These are phyloP conservation scores for Aspergillus calidoustus DNA, from an alignment of 2,329 filamentous ascomycete genomes.

Conservation along the genomic window DNA sequence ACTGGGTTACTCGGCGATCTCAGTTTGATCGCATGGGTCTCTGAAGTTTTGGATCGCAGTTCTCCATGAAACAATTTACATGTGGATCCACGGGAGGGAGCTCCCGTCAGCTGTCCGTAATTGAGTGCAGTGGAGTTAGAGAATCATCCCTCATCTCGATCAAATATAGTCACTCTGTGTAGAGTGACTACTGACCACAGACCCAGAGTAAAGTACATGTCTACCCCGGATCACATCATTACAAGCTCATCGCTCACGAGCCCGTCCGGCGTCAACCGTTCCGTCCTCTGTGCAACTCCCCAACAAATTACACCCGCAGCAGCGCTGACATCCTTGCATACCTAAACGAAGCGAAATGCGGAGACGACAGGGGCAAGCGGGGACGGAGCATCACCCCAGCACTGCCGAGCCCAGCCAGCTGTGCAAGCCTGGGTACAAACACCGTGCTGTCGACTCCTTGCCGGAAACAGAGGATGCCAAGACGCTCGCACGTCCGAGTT, in stretches of 20 bases:
- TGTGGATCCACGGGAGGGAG: slow-evolving; percentile 23
- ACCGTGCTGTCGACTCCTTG: not conserved
- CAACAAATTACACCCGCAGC: not conserved
- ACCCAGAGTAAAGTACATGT: not conserved
- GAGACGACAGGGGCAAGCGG: slow-evolving; percentile 22
- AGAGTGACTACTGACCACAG: not conserved
- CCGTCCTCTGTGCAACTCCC: not conserved
- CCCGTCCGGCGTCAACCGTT: no score
- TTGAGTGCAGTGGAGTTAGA: no score
- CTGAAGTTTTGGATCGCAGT: not conserved
- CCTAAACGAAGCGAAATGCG: slow-evolving; percentile 19
- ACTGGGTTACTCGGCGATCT: slow-evolving; percentile 5
- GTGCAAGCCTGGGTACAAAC: not conserved
- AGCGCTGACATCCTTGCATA: slow-evolving; percentile 20
- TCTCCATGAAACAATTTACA: slow-evolving; percentile 6
- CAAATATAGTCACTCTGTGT: not conserved
- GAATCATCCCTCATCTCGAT: no score
- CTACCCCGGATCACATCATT: not conserved
- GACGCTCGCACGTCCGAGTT: no score
- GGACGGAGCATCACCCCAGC: not conserved
- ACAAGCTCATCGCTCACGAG: not conserved
- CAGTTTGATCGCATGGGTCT: not conserved
- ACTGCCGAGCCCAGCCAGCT: not conserved
- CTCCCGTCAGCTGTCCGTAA: slow-evolving; percentile 11
- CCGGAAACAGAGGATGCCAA: no score